Evolutionary conservation across 2,329 filamentous ascomycete genomes (phyloP), one percentile per base, ranked within the genome.

Genomic region (Gaeumannomyces sp.): DNA sequence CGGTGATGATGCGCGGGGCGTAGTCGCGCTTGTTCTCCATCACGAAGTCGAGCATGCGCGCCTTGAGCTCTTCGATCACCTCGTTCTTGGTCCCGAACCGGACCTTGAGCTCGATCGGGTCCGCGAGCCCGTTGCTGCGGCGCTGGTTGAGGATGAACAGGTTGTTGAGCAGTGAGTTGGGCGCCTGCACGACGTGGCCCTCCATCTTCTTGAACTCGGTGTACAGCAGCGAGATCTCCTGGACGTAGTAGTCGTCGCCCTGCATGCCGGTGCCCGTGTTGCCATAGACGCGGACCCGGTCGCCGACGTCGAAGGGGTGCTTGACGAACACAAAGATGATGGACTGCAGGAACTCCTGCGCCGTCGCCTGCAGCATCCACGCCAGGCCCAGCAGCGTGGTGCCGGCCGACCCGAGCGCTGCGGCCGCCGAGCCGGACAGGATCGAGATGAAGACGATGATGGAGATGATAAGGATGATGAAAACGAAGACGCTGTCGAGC

Each of bases 121-220:
- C 94, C 1, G 94, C 93, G 6, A 97, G 83, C 6, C 89, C 90
- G 68, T 93, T 93, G 45, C 92, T 96, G 64, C 94, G 90, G 60
- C 94, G 88, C 78, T 97, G 93, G 76, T 98, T 98, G 59, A 97
- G 87, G 68, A 98, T 96, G 77, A 97, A 97, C 0, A 98, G 83
- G 0, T 87, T 92, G 77, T 97, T 98, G 64, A 98, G 84, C 53
- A 97, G 88, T 65, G 90, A 96, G 83, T 98, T 98, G 14, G 94
- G 94, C 0, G 94, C 94, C 76, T 97, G 94, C 0, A 98, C 94
- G 29, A 97, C 89, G 71, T 97, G 93, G 2, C 94, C 94, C 76
- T 97, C 90, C 91, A 97, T 94, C 81, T 97, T 97, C 83, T 97
- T 97, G 81, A 97, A 97, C 73, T 97, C 94, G 19, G 94, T 98